Evolutionary conservation across 2,329 filamentous ascomycete species (phyloP), one percentile per base, ranked within the genome.

Genomic region (Alternaria arborescens): DNA sequence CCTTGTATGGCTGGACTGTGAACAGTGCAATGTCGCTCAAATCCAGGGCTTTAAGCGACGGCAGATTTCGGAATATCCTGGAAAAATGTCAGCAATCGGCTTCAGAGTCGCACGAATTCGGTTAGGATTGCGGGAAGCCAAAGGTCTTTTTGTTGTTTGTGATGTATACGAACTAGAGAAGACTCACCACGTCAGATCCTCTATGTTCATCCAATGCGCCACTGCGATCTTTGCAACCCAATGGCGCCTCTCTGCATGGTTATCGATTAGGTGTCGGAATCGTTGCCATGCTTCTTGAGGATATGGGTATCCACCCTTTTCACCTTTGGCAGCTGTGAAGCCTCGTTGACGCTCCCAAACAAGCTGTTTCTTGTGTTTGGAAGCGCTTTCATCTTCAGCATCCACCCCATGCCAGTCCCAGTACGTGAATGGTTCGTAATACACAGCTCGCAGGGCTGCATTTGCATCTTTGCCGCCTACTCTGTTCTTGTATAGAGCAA

Each of bases 361-460:
- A 16, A 69, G 52, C 34, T 67, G 56, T 20, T 54, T 57, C 47
- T 68, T 71, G 10, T 48, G 36, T 7, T 51, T 48, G 12, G 44
- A 50, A 1, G 61, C 52, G 38, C 26, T 44, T 3, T 20, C 32
- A 12, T 59, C 53, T 42, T 60, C 52, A 16, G 54, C 48, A 55
- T 51, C 36, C 3, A 61, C 18, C 1, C 62, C 66, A 46, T 67
- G 57, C 71, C 72, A 75, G 58, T 74, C 71, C 63, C 60, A 71
- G 58, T 70, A 74, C 4, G 62, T 69, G 52, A 73, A 74, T 6
- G 71, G 71, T 44, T 74, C 70, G 42, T 63, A 60, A 18, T 67
- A 58, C 28, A 61, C 55, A 4, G 59, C 58, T 42, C 47, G 28
- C 22, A 55, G 32, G 16, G 61, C 59, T 22, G 52, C 59, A 11